These are phyloP conservation scores for Cladosporium halotolerans DNA, from an alignment of 2,329 filamentous ascomycete species.

Conservation along the genomic window DNA sequence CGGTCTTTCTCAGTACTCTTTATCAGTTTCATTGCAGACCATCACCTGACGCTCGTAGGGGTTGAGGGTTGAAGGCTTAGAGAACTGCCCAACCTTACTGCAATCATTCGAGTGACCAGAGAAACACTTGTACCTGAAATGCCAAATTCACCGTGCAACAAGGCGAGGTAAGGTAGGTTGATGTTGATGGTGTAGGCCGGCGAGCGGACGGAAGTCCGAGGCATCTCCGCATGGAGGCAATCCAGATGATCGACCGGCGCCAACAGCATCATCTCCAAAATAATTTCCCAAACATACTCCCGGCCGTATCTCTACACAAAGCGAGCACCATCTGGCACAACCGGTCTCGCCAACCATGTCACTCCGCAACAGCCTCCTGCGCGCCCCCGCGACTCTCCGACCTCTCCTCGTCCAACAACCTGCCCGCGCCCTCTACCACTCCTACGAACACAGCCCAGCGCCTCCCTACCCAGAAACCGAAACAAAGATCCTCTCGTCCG, in stretches of 20 bases:
- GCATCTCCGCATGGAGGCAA: neutral
- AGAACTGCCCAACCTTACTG: too few species aligned
- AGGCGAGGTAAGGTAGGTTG: neutral
- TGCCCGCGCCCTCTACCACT: slow-evolving; percentile 55
- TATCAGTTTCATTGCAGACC: too few species aligned
- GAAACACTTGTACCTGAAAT: too few species aligned
- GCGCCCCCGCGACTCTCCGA: slow-evolving; percentile 21
- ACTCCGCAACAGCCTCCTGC: slow-evolving; percentile 22
- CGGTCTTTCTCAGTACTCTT: too few species aligned
- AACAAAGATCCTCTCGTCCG: slow-evolving; percentile 71
- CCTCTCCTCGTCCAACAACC: slow-evolving; percentile 21
- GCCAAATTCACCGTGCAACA: too few species aligned
- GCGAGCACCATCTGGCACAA: too few species aligned
- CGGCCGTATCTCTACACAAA: neutral
- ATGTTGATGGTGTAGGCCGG: neutral
- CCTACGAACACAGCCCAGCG: slow-evolving; percentile 59
- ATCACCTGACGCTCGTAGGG: too few species aligned
- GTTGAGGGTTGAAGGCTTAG: too few species aligned
- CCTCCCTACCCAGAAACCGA: slow-evolving; percentile 64
- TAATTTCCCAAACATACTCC: neutral
- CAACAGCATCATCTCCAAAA: neutral
- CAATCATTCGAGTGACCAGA: too few species aligned
- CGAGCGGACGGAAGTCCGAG: neutral
- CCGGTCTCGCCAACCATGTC: slow-evolving; percentile 13
- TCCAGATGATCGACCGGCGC: neutral